Base-by-base conservation (phyloP, 2,329 filamentous ascomycete species). In the Boeremia lycopersici region DNA sequence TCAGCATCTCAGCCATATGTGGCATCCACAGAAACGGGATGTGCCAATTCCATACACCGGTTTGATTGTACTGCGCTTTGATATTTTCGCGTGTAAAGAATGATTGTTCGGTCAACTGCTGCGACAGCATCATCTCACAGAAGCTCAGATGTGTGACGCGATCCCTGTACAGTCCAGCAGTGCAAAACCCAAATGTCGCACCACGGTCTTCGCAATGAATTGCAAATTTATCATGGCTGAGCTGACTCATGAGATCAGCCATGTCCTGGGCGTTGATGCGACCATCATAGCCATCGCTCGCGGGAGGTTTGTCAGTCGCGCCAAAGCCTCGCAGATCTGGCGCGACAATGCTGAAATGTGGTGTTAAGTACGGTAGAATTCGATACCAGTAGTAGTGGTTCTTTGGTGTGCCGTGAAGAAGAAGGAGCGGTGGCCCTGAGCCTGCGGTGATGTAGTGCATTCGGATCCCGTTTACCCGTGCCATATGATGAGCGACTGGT, bases 211-310 rank as follows among this genome's bases (percentile, higher is more conserved):
- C 60, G 88, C 93, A 23, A 77, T 96, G 53, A 86, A 89, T 65
- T 84, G 89, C 39, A 87, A 93, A 74, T 88, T 93, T 76, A 90
- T 88, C 70, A 83, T 95, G 59, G 89, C 90, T 54, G 2, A 62
- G 58, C 23, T 57, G 53, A 5, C 43, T 34, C 63, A 76, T 76
- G 40, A 75, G 55, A 6, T 72, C 67, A 7, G 62, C 65, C 38
- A 76, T 68, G 57, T 76, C 72, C 6, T 69, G 62, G 3, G 71
- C 73, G 28, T 74, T 72, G 33, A 70, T 70, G 15, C 67, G 68
- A 19, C 67, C 73, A 52, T 75, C 72, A 58, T 77, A 76, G 38
- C 74, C 72, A 4, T 71, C 72, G 29, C 51, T 60, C 4, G 71
- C 68, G 0, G 74, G 74, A 0, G 74, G 73, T 48, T 76, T 76